Base-by-base conservation (phyloP, 495 filamentous ascomycete genomes). In the Trichocladium uniseriatum region DNA sequence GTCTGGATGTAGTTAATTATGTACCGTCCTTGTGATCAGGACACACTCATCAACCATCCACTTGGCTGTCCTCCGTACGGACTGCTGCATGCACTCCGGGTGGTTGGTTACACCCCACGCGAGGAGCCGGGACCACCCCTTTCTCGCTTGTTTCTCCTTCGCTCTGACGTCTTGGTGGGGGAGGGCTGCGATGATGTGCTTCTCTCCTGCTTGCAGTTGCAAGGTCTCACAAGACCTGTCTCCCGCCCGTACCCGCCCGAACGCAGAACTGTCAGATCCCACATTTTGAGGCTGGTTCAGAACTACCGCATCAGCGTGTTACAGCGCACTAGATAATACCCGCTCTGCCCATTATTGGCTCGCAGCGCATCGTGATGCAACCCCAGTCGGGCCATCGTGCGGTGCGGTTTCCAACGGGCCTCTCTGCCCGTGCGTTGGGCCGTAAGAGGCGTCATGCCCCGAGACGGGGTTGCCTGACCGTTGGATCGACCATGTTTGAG, bases 251-350 rank as follows among this genome's bases (percentile, higher is more conserved):
- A 46, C 53, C 43, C 42, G 34, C 51, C 13, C 19, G 28, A 11
- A 41, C 37, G 35, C 43, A 40, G 39, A 56, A 36, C 40, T 58
- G 58, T 63, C 60, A 61, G 55, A 56, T 61, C 45, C 58, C 58
- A 63, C 57, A 53, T 51, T 63, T 56, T 39, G 41, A 22, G 41
- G 49, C 40, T 34, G 35, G 16, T 18, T 18, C 36, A 45, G 32
- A 32, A 22, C 42, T 45, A 18, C 36, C 41, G 41, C 49, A 43
- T 44, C 40, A 38, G 40, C 6, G 48, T 38, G 45, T 32, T 38
- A 38, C 48, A 44, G 43, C 48, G 29, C 44, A 13, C 38, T 49
- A 31, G 44, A 43, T 52, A 56, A 56, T 56, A 49, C 42, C 45
- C 21, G 27, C 21, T 50, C 43, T 31, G 18, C 35, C 43, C 21